Evolutionary conservation across 495 filamentous ascomycete species (phyloP), one percentile per base, ranked within the genome.

Genomic region (Aspergillus panamensis): DNA sequence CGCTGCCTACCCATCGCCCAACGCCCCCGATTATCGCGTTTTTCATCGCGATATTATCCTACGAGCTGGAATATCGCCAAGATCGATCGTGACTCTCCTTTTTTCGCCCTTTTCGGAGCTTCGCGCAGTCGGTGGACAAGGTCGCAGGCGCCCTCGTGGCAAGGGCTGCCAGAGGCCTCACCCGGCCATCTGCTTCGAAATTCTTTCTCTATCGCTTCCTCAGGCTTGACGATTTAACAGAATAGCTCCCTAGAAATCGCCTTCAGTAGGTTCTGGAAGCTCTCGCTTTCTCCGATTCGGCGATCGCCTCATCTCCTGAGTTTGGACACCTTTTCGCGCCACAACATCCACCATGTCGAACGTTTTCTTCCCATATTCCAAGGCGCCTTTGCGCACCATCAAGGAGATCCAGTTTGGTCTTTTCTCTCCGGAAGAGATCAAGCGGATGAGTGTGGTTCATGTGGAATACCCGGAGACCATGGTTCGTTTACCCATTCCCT

Each of bases 381-480:
- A 90, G 80, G 94, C 94, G 84, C 91, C 92, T 64, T 78, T 96
- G 82, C 91, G 91, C 79, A 91, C 87, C 55, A 90, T 99, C 61
- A 84, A 96, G 81, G 94, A 97, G 82, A 96, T 99, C 61, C 95
- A 97, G 77, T 99, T 99, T 73, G 94, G 94, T 65, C 85, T 99
- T 58, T 79, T 96, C 66, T 92, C 92, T 16, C 94, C 95, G 1
- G 93, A 97, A 69, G 95, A 99, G 73, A 95, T 96, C 75, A 97
- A 97, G 78, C 88, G 84, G 58, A 92, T 96, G 91, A 96, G 92
- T 75, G 92, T 97, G 48, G 86, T 84, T 31, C 88, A 92, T 65
- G 91, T 99, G 59, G 79, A 90, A 69, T 96, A 97, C 66, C 92
- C 94, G 1, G 94, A 99, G 81, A 97, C 94, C 8, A 96, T 97